A percentile compares a stretch with the other conserved stretches of the same genome.
Evolutionary conservation across 768 basidiomycete species (phyloP).

Genomic region (Psilocybe subaeruginosa): DNA sequence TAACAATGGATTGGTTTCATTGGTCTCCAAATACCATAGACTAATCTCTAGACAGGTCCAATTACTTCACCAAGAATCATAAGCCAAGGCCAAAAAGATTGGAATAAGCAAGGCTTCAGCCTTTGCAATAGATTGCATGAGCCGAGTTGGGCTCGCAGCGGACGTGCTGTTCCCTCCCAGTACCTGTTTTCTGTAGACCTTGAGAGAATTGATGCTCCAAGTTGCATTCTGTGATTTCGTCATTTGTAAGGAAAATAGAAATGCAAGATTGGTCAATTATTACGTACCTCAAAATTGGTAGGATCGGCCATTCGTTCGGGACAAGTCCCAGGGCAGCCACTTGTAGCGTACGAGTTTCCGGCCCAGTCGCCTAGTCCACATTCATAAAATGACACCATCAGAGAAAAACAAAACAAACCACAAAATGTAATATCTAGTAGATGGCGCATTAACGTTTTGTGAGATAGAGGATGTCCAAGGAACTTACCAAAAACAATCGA

Average conservation of each 20-base stretch:
- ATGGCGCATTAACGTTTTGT: background rate
- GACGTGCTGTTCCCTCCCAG: constrained; percentile 12
- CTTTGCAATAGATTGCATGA: background rate
- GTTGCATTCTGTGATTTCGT: constrained; percentile 62
- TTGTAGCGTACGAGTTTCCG: constrained; percentile 74
- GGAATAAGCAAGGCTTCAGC: background rate
- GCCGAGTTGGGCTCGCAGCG: background rate
- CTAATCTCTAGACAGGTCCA: background rate
- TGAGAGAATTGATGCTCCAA: constrained; percentile 81
- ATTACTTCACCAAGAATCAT: background rate
- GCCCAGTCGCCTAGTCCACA: constrained; percentile 74
- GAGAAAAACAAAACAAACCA: constrained; percentile 42
- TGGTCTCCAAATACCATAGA: background rate
- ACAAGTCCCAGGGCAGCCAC: constrained; percentile 77
- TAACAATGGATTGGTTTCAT: background rate
- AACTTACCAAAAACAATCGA: constrained; percentile 74
- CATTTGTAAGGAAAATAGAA: background rate
- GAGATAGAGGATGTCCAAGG: background rate
- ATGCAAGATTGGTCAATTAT: background rate
- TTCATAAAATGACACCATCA: background rate
- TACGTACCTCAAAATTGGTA: constrained; percentile 68
- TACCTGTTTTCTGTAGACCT: constrained; percentile 68
- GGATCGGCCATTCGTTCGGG: constrained; percentile 62
- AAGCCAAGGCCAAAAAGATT: background rate
- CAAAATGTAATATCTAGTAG: constrained; percentile 84